phyloP scores from a whole-genome alignment of 805 yeast genomes.

The Kazachstania taianensis region DNA sequence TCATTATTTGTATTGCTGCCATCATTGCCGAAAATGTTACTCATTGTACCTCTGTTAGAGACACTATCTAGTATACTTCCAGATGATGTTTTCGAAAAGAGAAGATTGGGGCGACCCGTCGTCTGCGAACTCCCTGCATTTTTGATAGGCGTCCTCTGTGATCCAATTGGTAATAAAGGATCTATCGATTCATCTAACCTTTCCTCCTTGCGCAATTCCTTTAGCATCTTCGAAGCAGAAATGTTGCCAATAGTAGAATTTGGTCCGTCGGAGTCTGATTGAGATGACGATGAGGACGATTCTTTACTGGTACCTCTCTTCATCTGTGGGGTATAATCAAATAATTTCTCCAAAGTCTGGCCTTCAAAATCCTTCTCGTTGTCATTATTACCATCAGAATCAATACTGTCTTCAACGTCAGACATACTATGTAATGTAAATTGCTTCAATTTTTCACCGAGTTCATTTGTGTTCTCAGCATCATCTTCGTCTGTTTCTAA shows the following conservation, averaged over 20 bases:
- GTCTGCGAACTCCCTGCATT: neutral
- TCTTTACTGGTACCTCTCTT: neutral
- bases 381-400: no score
- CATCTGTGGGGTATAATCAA: neutral
- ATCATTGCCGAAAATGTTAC: neutral
- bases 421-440: neutral
- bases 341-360: neutral
- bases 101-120: no score
- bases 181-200: conserved; percentile 24
- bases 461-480: neutral
- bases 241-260: conserved; percentile 20
- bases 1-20: neutral
- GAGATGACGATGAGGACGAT: conserved; percentile 9
- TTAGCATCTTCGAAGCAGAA: conserved; percentile 19
- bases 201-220: conserved; percentile 14
- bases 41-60: neutral
- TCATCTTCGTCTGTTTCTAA: neutral
- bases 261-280: conserved; percentile 22
- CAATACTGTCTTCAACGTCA: neutral
- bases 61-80: no score
- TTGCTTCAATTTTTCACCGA: conserved; percentile 1
- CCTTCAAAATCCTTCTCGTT: no score
- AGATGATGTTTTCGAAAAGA: no score
- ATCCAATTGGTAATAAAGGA: conserved; percentile 15
- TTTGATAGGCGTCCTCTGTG: neutral